Percentiles rank a stretch among this genome's conserved stretches.
These are phyloP conservation scores for Hypoxylon sp. DNA, from an alignment of 2,329 filamentous ascomycete genomes.

Conservation along the genomic window DNA sequence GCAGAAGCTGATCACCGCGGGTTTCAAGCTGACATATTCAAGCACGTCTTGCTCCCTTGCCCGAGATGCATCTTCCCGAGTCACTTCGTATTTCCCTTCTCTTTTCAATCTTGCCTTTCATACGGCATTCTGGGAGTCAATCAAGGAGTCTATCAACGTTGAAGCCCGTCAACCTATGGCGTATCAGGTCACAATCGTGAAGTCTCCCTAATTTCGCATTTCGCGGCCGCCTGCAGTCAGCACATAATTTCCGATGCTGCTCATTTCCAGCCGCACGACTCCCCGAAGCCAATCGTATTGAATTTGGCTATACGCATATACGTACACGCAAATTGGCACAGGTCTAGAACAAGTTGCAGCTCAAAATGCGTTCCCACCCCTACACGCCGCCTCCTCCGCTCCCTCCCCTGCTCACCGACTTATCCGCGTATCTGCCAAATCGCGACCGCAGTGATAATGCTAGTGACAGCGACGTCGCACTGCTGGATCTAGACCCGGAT, in stretches of 20 bases:
- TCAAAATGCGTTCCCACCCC: slow-evolving; percentile 49
- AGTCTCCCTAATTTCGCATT: slow-evolving; percentile 23
- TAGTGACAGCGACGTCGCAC: slow-evolving; percentile 43
- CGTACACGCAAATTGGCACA: background rate
- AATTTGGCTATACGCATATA: background rate
- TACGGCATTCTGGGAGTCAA: background rate
- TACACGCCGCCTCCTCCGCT: slow-evolving; percentile 51
- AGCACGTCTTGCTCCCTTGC: slow-evolving; percentile 19
- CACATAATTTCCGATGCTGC: slow-evolving; percentile 11
- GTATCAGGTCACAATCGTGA: slow-evolving; percentile 9
- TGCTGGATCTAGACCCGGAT: slow-evolving; percentile 51
- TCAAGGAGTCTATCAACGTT: background rate
- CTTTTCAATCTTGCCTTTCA: background rate
- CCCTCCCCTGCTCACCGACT: slow-evolving; percentile 46
- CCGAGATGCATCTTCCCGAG: slow-evolving; percentile 14
- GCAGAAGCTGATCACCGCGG: slow-evolving; percentile 12
- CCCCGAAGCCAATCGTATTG: slow-evolving; percentile 10
- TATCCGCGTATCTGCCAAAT: slow-evolving; percentile 48
- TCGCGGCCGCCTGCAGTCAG: background rate
- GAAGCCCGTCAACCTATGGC: slow-evolving; percentile 3
- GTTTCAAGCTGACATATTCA: slow-evolving; percentile 8
- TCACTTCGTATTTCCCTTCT: slow-evolving; percentile 12
- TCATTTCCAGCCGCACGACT: slow-evolving; percentile 5
- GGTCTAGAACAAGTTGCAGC: background rate
- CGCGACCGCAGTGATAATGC: slow-evolving; percentile 30